Evolutionary conservation across 441 rosid species (phyloP), one percentile per base, ranked within the genome.

Genomic region (Bocquillonia castaneifolia): DNA sequence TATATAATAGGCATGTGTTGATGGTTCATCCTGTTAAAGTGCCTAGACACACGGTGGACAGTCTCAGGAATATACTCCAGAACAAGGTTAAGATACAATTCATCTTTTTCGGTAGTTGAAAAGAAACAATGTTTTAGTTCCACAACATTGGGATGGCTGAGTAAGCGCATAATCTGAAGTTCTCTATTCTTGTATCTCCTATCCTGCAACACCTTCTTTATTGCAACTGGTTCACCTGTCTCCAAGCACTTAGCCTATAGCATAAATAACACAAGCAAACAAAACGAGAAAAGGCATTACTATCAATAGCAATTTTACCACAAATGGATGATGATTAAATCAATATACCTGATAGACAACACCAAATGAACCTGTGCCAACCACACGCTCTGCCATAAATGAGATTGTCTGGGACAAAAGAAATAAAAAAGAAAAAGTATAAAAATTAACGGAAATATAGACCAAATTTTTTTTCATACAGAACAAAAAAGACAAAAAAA

Each of bases 101-200:
- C 85, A 29, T 91, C 91, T 74, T 85, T 91, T 52, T 88, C 89
- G 59, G 91, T 83, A 5, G 93, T 83, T 22, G 94, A 90, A 73
- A 82, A 86, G 83, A 90, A 90, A 70, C 87, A 91, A 63, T 89
- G 92, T 74, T 87, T 91, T 64, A 89, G 83, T 45, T 74, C 84
- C 66, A 91, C 88, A 26, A 84, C 91, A 75, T 91, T 91, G 45
- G 86, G 96, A 79, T 89, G 97, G 71, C 83, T 44, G 42, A 91
- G 92, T 60, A 83, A 47, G 44, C 86, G 82, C 88, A 88, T 88
- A 29, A 85, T 81, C 81, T 89, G 91, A 72, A 91, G 92, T 78
- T 91, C 96, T 64, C 97, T 87, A 68, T 92, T 92, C 76, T 89
- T 92, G 88, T 89, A 92, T 83, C 96, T 92, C 78, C 85, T 92